Base-by-base conservation (phyloP, 352 stramenopile genomes). In the Bremia lactucae region DNA sequence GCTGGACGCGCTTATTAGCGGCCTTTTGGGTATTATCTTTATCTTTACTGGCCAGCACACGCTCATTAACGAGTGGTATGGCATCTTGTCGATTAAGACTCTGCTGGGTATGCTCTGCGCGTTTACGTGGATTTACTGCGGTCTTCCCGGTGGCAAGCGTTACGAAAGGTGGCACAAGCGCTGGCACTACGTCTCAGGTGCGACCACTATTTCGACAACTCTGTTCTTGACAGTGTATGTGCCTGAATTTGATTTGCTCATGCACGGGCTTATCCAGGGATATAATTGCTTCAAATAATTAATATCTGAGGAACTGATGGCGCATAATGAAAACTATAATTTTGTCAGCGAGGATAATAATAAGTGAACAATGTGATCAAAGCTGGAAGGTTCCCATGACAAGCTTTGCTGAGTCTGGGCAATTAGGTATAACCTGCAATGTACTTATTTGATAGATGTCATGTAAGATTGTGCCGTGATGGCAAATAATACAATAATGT, bases 71-170 rank as follows among this genome's bases (percentile, higher is more conserved):
- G 66, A 85, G 57, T 83, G 74, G 68, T 85, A 85, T 46, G 73
- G 74, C 44, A 72, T 88, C 38, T 61, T 88, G 46, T 44, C 62
- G 15, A 57, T 86, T 54, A 86, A 86, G 61, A 21, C 70, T 31
- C 41, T 68, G 18, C 64, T 83, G 25, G 72, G 55, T 13, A 14
- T 59, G 34, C 47, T 83, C 21, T 87, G 74, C 53, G 40, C 49
- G 37, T 89, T 89, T 59, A 86, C 74, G 42, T 87, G 72, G 73
- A 56, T 89, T 39, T 89, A 89, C 62, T 89, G 77, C 45, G 77
- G 74, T 1, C 57, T 89, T 36, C 77, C 77, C 2, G 77, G 77
- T 40, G 72, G 71, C 36, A 56, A 59, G 31, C 73, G 74, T 36
- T 89, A 89, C 56, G 77, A 89, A 14, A 68, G 68, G 43, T 89